These are phyloP conservation scores for Bolboschoenus planiculmis DNA, from an alignment of 176 grass and related monocot genomes.

Conservation along the genomic window DNA sequence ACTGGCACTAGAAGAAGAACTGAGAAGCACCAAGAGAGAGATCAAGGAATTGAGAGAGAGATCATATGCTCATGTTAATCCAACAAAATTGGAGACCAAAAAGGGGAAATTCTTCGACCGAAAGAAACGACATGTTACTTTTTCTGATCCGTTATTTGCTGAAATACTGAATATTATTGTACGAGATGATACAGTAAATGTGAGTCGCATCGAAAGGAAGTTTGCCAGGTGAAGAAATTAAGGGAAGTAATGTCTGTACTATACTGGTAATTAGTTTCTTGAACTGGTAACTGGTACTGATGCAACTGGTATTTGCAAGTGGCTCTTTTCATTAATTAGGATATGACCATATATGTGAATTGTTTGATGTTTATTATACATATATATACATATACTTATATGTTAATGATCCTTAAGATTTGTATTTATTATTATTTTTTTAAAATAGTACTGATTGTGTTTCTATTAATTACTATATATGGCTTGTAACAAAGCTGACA, in stretches of 20 bases:
- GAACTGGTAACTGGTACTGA: no score
- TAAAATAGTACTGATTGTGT: no score
- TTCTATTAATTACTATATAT: no score
- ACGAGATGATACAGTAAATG: neutral
- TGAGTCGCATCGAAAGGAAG: neutral
- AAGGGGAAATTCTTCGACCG: neutral
- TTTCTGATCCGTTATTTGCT: neutral
- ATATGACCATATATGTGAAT: no score
- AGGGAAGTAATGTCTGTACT: neutral
- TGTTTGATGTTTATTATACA: no score
- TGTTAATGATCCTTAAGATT: no score
- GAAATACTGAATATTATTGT: constrained; percentile 22
- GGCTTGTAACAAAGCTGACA: no score
- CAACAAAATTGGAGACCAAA: neutral
- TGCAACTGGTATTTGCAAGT: no score
- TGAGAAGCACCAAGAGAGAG: constrained; percentile 7
- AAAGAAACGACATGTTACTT: neutral
- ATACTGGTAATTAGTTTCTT: no score
- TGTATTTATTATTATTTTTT: no score
- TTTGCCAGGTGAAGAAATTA: neutral
- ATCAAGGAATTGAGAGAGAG: constrained; percentile 14
- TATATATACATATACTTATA: no score
- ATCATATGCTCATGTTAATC: neutral
- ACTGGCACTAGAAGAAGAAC: constrained; percentile 16
- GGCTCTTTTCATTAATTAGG: no score